phyloP scores from a whole-genome alignment of 2,329 filamentous ascomycete species.

The Mycosphaerella sp. region DNA sequence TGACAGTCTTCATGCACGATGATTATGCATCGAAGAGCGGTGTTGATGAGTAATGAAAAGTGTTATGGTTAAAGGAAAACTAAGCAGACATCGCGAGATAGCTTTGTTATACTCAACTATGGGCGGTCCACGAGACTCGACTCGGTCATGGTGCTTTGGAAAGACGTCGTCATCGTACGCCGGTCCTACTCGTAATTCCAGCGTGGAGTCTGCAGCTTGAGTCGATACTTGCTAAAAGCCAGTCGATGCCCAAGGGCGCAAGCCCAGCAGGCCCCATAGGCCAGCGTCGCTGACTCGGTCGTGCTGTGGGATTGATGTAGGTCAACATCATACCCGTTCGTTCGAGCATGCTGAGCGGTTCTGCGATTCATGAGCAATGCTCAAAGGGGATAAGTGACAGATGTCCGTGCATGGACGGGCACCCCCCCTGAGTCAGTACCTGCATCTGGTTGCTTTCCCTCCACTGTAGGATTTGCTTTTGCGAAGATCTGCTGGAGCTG shows the following conservation, averaged over 20 bases:
- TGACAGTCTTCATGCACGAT: constrained; percentile 12
- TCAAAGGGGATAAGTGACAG: constrained; percentile 5
- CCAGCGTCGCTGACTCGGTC: constrained; percentile 12
- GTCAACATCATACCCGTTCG: constrained; percentile 11
- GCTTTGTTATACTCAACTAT: constrained; percentile 13
- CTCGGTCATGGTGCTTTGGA: constrained; percentile 9
- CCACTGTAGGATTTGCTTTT: background rate
- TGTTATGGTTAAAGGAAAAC: constrained; percentile 2
- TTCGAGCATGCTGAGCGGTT: constrained; percentile 1
- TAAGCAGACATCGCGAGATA: constrained; percentile 1
- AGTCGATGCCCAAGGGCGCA: constrained; percentile 11
- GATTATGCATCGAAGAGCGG: constrained; percentile 1
- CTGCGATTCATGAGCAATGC: constrained; percentile 9
- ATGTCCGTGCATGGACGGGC: background rate
- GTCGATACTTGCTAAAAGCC: constrained; percentile 13
- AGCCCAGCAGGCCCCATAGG: constrained; percentile 4
- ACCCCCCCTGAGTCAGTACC: constrained; percentile 11
- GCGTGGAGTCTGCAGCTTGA: constrained; percentile 14
- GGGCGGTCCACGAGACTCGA: constrained; percentile 6
- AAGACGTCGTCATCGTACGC: constrained; percentile 11
- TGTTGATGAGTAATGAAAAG: background rate
- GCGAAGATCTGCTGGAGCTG: constrained; percentile 5
- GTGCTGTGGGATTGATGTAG: constrained; percentile 5
- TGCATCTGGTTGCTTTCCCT: constrained; percentile 11
- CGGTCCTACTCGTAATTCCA: background rate